Evolutionary conservation across 306 rosid species (phyloP).

Genomic region (Chamaecrista fasciculata): DNA sequence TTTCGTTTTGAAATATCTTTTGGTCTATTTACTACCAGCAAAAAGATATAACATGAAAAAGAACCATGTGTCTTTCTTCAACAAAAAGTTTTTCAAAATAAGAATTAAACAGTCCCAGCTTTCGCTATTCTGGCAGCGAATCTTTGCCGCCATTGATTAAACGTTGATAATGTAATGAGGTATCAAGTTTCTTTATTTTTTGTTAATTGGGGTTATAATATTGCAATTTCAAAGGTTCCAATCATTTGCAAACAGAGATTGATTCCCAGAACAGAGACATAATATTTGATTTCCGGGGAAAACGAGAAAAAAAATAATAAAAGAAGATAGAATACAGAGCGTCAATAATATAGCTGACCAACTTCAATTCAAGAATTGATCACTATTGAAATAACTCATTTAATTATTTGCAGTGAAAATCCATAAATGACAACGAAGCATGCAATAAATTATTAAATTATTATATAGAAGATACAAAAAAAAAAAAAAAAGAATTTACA

Average conservation of each 20-base stretch:
- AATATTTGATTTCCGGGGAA: conserved; percentile 31
- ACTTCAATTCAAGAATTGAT: conserved; percentile 27
- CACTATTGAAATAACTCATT: conserved; percentile 26
- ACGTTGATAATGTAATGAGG: conserved; percentile 33
- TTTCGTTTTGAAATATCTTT: too few species aligned
- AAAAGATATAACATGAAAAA: too few species aligned
- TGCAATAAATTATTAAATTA: conserved; percentile 48
- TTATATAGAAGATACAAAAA: conserved; percentile 27
- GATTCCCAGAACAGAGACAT: conserved; percentile 36
- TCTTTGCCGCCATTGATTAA: conserved; percentile 26
- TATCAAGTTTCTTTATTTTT: neutral
- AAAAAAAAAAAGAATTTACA: conserved; percentile 30
- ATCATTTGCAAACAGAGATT: conserved; percentile 46
- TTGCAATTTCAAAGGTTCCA: conserved; percentile 29
- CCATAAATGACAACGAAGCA: conserved; percentile 62
- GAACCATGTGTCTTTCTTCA: conserved; percentile 20
- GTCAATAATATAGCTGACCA: conserved; percentile 43
- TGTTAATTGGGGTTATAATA: conserved; percentile 12
- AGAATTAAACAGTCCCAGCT: conserved; percentile 24
- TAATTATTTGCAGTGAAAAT: conserved; percentile 31
- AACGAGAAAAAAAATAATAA: neutral
- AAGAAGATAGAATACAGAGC: conserved; percentile 1
- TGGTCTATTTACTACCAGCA: too few species aligned
- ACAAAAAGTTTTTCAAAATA: conserved; percentile 9
- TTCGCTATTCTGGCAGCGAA: conserved; percentile 30